Conservation (phyloP, 805 yeast species). For the Kodamaea jinghongensis region DNA sequence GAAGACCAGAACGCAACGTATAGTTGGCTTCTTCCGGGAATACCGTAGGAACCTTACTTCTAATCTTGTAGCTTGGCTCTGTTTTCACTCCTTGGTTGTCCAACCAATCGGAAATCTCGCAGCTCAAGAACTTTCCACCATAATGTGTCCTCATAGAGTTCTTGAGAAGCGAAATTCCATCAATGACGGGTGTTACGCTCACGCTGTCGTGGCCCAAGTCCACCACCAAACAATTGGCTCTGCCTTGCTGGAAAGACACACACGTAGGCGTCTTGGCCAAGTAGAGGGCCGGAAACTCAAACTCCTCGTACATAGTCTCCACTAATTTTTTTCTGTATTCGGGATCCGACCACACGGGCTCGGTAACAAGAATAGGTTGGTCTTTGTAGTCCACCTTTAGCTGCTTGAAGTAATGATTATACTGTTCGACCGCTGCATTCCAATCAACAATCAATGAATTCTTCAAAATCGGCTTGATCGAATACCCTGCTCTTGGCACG, state of each 20-base stretch:
- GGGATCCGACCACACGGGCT: conserved; percentile 79
- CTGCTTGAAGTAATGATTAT: conserved; percentile 55
- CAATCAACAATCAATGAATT: conserved; percentile 73
- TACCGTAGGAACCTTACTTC: conserved; percentile 38
- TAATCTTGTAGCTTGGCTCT: conserved; percentile 46
- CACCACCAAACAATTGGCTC: conserved; percentile 82
- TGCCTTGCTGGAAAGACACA: conserved; percentile 82
- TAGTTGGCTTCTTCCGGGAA: conserved; percentile 30
- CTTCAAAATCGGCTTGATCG: conserved; percentile 55
- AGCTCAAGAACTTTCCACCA: conserved; percentile 67
- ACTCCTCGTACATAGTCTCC: conserved; percentile 66
- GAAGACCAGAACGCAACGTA: conserved; percentile 19
- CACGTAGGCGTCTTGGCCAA: conserved; percentile 83
- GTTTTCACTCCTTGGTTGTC: conserved; percentile 28
- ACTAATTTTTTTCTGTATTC: conserved; percentile 66
- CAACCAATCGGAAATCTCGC: conserved; percentile 48
- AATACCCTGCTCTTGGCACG: conserved; percentile 50
- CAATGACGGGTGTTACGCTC: conserved; percentile 79
- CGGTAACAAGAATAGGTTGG: conserved; percentile 79
- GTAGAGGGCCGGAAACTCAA: conserved; percentile 77
- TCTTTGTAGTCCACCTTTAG: conserved; percentile 55
- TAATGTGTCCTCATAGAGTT: conserved; percentile 69
- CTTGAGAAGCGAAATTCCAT: conserved; percentile 71
- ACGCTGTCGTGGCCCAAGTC: conserved; percentile 79
- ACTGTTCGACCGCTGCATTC: conserved; percentile 81